A percentile compares a stretch with the other conserved stretches of the same genome.
Evolutionary conservation across 176 grass and related monocot genomes (phyloP).

Genomic region (Melocanna baccifera): DNA sequence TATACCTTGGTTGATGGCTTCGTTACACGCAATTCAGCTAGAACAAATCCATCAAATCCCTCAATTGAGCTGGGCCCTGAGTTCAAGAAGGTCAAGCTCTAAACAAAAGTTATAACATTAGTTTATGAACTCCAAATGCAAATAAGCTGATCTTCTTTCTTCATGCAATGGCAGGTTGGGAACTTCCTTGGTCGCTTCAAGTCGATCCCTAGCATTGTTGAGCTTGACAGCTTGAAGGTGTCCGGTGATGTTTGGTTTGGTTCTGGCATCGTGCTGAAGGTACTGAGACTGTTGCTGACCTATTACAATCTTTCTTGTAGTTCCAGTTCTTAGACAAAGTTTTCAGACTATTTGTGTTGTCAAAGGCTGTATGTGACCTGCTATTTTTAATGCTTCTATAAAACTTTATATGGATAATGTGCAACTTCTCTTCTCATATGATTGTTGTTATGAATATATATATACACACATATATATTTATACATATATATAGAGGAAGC

Average conservation of each 20-base stretch:
- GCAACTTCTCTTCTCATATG: neutral
- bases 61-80: constrained; percentile 83
- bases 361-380: neutral
- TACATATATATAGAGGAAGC: too few species aligned
- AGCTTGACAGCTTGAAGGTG: constrained; percentile 87
- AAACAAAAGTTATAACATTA: neutral
- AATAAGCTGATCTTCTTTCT: constrained; percentile 4
- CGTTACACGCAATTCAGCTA: constrained; percentile 68
- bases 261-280: constrained; percentile 68
- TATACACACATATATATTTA: too few species aligned
- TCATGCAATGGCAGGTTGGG: constrained; percentile 52
- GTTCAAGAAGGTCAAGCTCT: constrained; percentile 75
- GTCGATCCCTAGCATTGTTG: constrained; percentile 90
- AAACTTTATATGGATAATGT: neutral
- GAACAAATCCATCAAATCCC: constrained; percentile 75
- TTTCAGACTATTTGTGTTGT: neutral
- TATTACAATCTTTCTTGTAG: neutral
- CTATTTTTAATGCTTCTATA: neutral
- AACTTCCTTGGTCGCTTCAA: constrained; percentile 82
- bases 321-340: neutral
- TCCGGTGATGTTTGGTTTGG: constrained; percentile 92
- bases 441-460: neutral
- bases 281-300: constrained; percentile 33
- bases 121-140: neutral
- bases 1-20: constrained; percentile 91